These are phyloP conservation scores for Withania somnifera DNA, from an alignment of 305 asterid species.

Conservation along the genomic window DNA sequence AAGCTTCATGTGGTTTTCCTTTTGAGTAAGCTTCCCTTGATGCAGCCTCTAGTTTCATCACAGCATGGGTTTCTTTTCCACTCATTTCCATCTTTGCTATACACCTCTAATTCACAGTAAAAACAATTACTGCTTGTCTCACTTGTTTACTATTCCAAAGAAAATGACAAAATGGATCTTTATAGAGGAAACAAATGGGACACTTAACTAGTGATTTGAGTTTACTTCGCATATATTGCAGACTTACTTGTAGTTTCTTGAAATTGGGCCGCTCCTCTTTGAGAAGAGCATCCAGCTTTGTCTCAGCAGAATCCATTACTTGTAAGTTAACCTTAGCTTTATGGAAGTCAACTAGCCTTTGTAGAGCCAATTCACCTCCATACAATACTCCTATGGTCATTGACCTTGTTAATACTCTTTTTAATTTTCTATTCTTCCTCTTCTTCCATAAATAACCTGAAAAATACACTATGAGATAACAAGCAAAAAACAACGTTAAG, in stretches of 20 bases:
- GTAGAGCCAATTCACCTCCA: slow-evolving; percentile 1
- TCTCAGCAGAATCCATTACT: not conserved
- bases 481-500: not conserved
- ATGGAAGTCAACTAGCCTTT: not conserved
- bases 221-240: no score
- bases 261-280: not conserved
- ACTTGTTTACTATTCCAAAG: no score
- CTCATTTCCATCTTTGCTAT: no score
- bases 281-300: not conserved
- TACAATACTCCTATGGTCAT: not conserved
- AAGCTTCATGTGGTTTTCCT: no score
- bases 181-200: no score
- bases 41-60: no score
- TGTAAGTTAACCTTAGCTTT: not conserved
- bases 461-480: not conserved
- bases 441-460: not conserved
- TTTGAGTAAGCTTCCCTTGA: no score
- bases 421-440: not conserved
- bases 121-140: no score
- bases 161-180: no score
- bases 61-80: no score
- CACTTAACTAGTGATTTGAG: not conserved
- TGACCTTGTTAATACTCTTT: not conserved
- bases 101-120: no score
- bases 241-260: slow-evolving; percentile 1